These are phyloP conservation scores for Hirsutella minnesotensis DNA, from an alignment of 2,329 filamentous ascomycete species.

Conservation along the genomic window DNA sequence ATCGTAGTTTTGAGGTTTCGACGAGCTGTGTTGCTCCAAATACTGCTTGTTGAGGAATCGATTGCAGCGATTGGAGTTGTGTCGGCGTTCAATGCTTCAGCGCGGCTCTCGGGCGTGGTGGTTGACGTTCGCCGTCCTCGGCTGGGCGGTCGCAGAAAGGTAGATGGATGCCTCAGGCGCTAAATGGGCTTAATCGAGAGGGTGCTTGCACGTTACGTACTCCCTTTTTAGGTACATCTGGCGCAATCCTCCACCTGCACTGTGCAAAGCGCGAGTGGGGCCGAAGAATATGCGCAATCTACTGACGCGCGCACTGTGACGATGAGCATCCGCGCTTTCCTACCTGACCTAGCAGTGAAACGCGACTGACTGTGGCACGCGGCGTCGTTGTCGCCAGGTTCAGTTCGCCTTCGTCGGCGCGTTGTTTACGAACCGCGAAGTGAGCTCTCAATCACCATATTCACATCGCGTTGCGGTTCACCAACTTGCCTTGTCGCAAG, in stretches of 20 bases:
- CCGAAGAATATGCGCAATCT: too few species aligned
- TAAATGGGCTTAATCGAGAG: neutral
- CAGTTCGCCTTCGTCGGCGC: conserved; percentile 1
- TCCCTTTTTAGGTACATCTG: conserved; percentile 5
- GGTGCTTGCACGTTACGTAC: neutral
- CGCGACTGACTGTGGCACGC: conserved; percentile 7
- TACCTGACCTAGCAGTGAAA: conserved; percentile 3
- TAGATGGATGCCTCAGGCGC: conserved; percentile 12
- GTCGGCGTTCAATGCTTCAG: neutral
- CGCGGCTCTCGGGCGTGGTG: too few species aligned
- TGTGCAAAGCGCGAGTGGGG: neutral
- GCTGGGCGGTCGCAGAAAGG: neutral
- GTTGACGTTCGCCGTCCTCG: neutral
- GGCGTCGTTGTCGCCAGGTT: neutral
- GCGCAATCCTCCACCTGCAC: neutral
- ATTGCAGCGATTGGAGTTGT: neutral
- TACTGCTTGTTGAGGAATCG: neutral
- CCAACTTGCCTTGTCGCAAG: neutral
- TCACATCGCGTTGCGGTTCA: conserved; percentile 1
- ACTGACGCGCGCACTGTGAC: conserved; percentile 8
- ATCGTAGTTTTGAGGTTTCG: neutral
- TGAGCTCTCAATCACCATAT: neutral
- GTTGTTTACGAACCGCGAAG: conserved; percentile 3
- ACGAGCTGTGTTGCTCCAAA: neutral
- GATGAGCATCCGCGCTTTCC: conserved; percentile 4